Evolutionary conservation across 2,329 filamentous ascomycete genomes (phyloP).

Genomic region (Beauveria bassiana): DNA sequence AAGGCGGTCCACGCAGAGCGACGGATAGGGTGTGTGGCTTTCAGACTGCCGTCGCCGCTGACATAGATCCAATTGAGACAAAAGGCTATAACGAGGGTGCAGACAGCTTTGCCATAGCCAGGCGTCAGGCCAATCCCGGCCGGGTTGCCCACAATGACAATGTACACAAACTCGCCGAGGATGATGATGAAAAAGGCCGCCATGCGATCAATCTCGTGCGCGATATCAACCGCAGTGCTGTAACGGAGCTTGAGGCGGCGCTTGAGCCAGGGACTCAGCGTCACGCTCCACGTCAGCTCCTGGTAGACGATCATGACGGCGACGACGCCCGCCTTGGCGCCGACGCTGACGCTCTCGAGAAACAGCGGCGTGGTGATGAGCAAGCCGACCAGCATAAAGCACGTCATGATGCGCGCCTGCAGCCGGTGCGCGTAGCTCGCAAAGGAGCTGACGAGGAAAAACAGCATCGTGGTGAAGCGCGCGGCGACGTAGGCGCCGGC

Average conservation of each 20-base stretch:
- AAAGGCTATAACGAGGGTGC: conserved; percentile 41
- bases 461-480: conserved; percentile 31
- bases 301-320: conserved; percentile 34
- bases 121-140: conserved; percentile 36
- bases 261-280: conserved; percentile 37
- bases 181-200: conserved; percentile 45
- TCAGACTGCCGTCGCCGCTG: conserved; percentile 37
- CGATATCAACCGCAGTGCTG: conserved; percentile 40
- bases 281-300: conserved; percentile 35
- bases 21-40: conserved; percentile 36
- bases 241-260: conserved; percentile 32
- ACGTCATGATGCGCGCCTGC: conserved; percentile 37
- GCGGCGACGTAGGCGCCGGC: conserved; percentile 39
- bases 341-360: conserved; percentile 31
- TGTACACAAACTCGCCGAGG: conserved; percentile 42
- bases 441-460: conserved; percentile 36
- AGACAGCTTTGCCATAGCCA: conserved; percentile 36
- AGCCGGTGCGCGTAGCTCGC: conserved; percentile 38
- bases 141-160: conserved; percentile 38
- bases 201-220: conserved; percentile 42
- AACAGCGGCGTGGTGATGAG: conserved; percentile 37
- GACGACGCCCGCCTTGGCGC: conserved; percentile 33
- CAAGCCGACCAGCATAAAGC: conserved; percentile 33
- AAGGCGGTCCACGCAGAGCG: conserved; percentile 36
- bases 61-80: conserved; percentile 43